phyloP scores from a whole-genome alignment of 2,329 filamentous ascomycete species.

The Endothia cerciana region DNA sequence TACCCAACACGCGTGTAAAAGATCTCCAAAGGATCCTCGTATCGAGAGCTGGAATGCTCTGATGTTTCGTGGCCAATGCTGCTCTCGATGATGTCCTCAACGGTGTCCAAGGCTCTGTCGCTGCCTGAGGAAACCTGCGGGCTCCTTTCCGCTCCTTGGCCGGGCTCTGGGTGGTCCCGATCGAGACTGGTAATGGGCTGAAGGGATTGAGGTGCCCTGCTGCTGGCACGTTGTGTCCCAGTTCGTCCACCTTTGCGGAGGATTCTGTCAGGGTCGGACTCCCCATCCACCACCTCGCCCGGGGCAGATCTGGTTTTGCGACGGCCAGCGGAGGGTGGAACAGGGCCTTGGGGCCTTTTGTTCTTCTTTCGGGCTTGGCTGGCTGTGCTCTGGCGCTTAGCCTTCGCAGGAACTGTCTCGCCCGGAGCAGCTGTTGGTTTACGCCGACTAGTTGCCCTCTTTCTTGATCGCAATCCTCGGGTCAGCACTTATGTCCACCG shows the following conservation, averaged over 20 bases:
- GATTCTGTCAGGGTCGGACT: neutral
- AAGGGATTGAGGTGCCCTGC: neutral
- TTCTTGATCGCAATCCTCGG: too few species aligned
- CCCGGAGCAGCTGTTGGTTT: too few species aligned
- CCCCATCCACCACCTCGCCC: neutral
- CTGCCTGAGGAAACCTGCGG: neutral
- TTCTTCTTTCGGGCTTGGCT: neutral
- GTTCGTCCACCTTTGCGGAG: neutral
- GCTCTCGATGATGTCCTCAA: neutral
- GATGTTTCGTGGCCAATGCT: neutral
- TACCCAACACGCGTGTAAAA: conserved; percentile 12
- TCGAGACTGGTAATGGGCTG: neutral
- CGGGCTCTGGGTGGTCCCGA: neutral
- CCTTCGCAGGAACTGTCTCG: neutral
- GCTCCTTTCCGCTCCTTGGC: neutral
- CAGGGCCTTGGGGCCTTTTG: neutral
- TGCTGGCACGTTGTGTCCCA: neutral
- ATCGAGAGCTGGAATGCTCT: neutral
- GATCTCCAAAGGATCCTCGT: neutral
- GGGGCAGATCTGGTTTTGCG: neutral
- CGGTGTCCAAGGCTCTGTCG: neutral
- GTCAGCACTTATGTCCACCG: too few species aligned
- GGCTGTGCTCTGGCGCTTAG: neutral
- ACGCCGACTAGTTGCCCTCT: too few species aligned
- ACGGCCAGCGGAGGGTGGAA: neutral